Base-by-base conservation (phyloP, 2,329 filamentous ascomycete genomes). In the Zymoseptoria brevis region DNA sequence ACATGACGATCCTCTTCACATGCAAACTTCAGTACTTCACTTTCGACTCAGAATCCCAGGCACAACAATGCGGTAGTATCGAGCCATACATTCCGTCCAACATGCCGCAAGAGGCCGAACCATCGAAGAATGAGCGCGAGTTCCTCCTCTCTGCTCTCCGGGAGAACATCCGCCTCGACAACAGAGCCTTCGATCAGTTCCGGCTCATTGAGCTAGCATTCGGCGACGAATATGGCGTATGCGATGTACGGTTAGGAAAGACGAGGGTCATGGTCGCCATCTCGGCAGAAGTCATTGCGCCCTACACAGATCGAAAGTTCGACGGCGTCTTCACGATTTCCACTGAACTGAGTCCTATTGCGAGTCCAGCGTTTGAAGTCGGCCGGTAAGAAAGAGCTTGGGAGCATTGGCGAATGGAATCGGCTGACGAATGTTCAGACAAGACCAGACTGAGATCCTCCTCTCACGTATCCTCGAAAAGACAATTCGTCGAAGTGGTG, bases 241-340 rank as follows among this genome's bases (percentile, higher is more conserved):
- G 88, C 67, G 90, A 96, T 70, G 88, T 96, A 48, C 83, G 86
- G 64, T 77, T 96, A 63, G 94, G 94, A 67, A 96, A 93, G 78
- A 97, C 94, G 58, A 95, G 92, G 69, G 84, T 96, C 60, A 79
- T 95, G 61, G 90, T 88, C 58, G 89, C 89, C 62, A 87, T 96
- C 60, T 93, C 91, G 2, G 89, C 91, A 63, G 90, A 96, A 76
- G 89, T 97, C 62, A 88, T 89, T 9, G 85, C 89, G 48, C 93
- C 94, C 50, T 90, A 87, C 71, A 76, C 87, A 56, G 93, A 97
- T 76, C 87, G 93, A 64, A 93, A 92, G 60, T 96, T 96, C 72
- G 94, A 97, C 73, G 94, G 94, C 73, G 83, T 96, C 74, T 97
- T 97, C 79, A 91, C 87, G 67, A 96, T 97, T 72, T 83, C 87